Conservation (phyloP, 805 yeast species). For the Barnettozyma californica region DNA sequence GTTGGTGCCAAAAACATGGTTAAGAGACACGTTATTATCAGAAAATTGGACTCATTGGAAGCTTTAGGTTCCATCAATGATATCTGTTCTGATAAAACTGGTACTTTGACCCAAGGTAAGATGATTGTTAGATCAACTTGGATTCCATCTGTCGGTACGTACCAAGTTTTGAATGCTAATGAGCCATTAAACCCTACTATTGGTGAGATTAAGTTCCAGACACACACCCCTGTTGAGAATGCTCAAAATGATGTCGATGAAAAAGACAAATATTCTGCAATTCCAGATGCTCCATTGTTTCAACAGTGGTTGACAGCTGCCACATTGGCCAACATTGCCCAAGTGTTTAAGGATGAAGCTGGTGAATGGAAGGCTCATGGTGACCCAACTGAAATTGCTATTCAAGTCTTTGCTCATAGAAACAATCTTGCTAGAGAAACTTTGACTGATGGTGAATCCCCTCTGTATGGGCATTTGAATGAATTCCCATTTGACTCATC, state of each 20-base stretch:
- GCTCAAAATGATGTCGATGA: slow-evolving; percentile 20
- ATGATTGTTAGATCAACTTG: slow-evolving; percentile 70
- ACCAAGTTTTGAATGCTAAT: slow-evolving; percentile 45
- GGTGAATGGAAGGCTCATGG: slow-evolving; percentile 73
- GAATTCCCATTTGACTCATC: slow-evolving; percentile 77
- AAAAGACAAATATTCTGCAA: slow-evolving; percentile 7
- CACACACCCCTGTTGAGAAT: slow-evolving; percentile 14
- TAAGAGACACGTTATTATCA: slow-evolving; percentile 62
- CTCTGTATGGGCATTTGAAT: slow-evolving; percentile 35
- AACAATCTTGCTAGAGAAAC: slow-evolving; percentile 43
- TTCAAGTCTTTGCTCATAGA: slow-evolving; percentile 69
- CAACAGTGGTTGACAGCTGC: slow-evolving; percentile 57
- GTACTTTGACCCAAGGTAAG: slow-evolving; percentile 75
- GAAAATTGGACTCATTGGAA: slow-evolving; percentile 73
- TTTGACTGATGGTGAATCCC: slow-evolving; percentile 33
- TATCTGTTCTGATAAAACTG: slow-evolving; percentile 80
- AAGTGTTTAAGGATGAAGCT: slow-evolving; percentile 45
- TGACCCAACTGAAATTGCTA: slow-evolving; percentile 87
- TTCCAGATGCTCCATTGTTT: slow-evolving; percentile 8
- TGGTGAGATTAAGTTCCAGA: slow-evolving; percentile 37
- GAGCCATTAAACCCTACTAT: slow-evolving; percentile 61
- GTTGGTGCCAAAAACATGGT: slow-evolving; percentile 72
- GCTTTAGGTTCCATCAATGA: slow-evolving; percentile 76
- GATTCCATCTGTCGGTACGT: slow-evolving; percentile 60
- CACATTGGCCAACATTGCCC: slow-evolving; percentile 76